Evolutionary conservation across 768 basidiomycete species (phyloP), one percentile per base, ranked within the genome.

Genomic region (Tephrocybe rancida): DNA sequence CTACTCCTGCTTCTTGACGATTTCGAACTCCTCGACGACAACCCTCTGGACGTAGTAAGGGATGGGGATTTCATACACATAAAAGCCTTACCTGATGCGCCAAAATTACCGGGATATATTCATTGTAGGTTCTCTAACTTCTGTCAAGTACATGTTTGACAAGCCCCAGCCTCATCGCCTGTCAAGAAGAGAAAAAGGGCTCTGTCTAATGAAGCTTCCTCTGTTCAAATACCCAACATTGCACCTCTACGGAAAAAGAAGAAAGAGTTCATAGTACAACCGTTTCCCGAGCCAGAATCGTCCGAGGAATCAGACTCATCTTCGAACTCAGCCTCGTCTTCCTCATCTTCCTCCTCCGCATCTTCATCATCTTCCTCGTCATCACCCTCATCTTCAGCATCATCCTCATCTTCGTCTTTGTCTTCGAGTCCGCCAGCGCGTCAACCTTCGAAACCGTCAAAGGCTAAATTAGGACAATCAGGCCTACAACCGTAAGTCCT

Each of bases 41-140:
- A 67, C 43, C 64, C 65, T 7, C 61, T 76, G 39, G 54, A 58
- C 44, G 72, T 76, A 16, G 64, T 81, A 24, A 69, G 80, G 59
- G 81, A 82, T 62, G 80, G 80, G 0, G 81, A 82, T 66, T 65
- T 82, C 30, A 62, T 81, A 16, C 60, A 64, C 29, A 60, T 81
- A 3, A 71, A 72, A 51, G 43, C 54, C 0, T 38, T 37, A 5
- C 26, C 42, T 16, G 35, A 19, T n/a, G 8, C 45, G 26, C 32
- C 47, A 48, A 60, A 55, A 25, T 41, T 37, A 4, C 35, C 53
- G 34, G 48, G 21, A 18, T 19, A 10, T 16, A 6, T 26, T 4
- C 25, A 35, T 25, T 56, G 61, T 63, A 48, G 55, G 62, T 50
- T 25, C n/a, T 9, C 2, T 30, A 16, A 8, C 34, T n/a, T 13